phyloP scores from a whole-genome alignment of 2,329 filamentous ascomycete species.

The Talaromyces sp. region DNA sequence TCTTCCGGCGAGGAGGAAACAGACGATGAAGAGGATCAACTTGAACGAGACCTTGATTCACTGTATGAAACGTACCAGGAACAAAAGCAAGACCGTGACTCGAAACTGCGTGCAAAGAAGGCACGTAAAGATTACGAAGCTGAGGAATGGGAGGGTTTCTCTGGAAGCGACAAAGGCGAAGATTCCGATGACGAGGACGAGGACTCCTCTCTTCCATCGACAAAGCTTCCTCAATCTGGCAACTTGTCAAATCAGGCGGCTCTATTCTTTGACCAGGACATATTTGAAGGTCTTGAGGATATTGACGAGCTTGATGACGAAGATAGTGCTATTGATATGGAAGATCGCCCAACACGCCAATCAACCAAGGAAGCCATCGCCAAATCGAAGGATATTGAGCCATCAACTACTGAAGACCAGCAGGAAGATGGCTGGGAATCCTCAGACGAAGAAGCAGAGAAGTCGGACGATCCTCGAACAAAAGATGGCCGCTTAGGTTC shows the following conservation, averaged over 20 bases:
- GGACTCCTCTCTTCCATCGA: slow-evolving; percentile 24
- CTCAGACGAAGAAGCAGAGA: slow-evolving; percentile 34
- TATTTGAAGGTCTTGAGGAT: slow-evolving; percentile 78
- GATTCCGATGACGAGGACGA: slow-evolving; percentile 57
- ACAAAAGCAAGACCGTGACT: slow-evolving; percentile 70
- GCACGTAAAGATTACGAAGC: slow-evolving; percentile 74
- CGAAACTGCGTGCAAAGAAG: slow-evolving; percentile 87
- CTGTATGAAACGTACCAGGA: slow-evolving; percentile 86
- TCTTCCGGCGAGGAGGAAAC: slow-evolving; percentile 56
- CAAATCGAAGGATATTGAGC: slow-evolving; percentile 21
- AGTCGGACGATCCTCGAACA: slow-evolving; percentile 35
- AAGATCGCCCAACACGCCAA: slow-evolving; percentile 21
- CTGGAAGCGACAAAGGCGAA: slow-evolving; percentile 54
- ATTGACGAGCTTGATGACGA: slow-evolving; percentile 54
- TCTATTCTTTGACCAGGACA: slow-evolving; percentile 89
- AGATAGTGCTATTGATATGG: slow-evolving; percentile 35
- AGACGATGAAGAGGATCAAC: slow-evolving; percentile 72
- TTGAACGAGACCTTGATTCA: slow-evolving; percentile 79
- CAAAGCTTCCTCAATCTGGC: slow-evolving; percentile 29
- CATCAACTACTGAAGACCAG: slow-evolving; percentile 17
- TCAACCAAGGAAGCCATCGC: slow-evolving; percentile 18
- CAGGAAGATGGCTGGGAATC: slow-evolving; percentile 27
- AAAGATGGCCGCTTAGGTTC: slow-evolving; percentile 42
- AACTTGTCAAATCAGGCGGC: slow-evolving; percentile 79
- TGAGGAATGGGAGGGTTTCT: slow-evolving; percentile 90